These are phyloP conservation scores for Lolium perenne DNA, from an alignment of 176 grass and related monocot genomes.

Conservation along the genomic window DNA sequence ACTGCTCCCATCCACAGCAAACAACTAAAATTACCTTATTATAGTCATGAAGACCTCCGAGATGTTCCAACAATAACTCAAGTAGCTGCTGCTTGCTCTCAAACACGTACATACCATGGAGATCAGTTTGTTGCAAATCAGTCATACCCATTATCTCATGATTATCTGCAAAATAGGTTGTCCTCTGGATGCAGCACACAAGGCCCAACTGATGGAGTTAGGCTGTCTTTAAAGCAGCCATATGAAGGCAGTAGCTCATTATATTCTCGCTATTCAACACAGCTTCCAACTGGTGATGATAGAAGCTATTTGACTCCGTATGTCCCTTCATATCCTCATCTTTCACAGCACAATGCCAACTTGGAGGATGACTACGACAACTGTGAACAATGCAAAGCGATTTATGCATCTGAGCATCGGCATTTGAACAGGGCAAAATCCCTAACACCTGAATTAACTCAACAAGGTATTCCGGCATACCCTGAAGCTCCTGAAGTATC, in stretches of 20 bases:
- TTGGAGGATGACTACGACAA: constrained; percentile 39
- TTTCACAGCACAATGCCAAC: constrained; percentile 32
- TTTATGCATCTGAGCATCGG: constrained; percentile 27
- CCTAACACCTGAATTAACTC: constrained; percentile 1
- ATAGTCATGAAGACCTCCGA: not conserved
- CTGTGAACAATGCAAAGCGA: constrained; percentile 23
- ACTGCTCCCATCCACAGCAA: constrained; percentile 24
- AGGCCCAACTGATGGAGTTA: constrained; percentile 31
- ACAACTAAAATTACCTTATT: constrained; percentile 28
- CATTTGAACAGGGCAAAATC: constrained; percentile 23
- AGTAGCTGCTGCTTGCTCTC: constrained; percentile 25
- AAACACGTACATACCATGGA: not conserved
- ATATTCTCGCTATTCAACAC: constrained; percentile 40
- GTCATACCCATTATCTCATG: constrained; percentile 15
- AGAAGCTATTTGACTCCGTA: not conserved
- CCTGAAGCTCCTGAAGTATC: constrained; percentile 10
- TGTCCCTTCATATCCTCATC: not conserved
- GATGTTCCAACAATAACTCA: constrained; percentile 34
- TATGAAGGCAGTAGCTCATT: constrained; percentile 14
- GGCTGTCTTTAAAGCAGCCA: constrained; percentile 5
- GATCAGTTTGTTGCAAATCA: constrained; percentile 34
- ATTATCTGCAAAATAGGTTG: constrained; percentile 35
- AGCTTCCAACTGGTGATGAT: constrained; percentile 24
- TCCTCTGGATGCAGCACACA: constrained; percentile 28
- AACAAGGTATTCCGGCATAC: constrained; percentile 25